Evolutionary conservation across 805 yeast species (phyloP).

Genomic region (Scheffersomyces lignosus): DNA sequence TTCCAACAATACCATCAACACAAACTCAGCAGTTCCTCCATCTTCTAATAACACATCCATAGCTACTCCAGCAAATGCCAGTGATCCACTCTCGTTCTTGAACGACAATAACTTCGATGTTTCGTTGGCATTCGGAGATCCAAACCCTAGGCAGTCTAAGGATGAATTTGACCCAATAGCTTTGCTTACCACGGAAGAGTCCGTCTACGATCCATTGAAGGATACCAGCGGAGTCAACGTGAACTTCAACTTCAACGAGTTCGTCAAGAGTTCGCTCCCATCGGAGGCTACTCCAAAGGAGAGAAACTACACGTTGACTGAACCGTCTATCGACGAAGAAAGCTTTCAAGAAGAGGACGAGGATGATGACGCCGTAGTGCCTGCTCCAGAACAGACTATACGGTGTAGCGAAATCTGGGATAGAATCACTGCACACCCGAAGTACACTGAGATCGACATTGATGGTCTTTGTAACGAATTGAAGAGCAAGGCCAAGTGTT

Average conservation of each 20-base stretch:
- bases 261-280: constrained; percentile 31
- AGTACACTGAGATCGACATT: constrained; percentile 88
- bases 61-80: constrained; percentile 1
- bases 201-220: constrained; percentile 55
- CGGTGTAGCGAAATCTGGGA: constrained; percentile 96
- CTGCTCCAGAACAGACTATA: constrained; percentile 59
- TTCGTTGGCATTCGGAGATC: constrained; percentile 47
- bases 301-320: constrained; percentile 5
- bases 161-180: constrained; percentile 38
- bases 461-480: constrained; percentile 91
- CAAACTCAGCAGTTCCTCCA: neutral
- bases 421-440: constrained; percentile 89
- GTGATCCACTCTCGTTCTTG: constrained; percentile 49
- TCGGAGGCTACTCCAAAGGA: constrained; percentile 16
- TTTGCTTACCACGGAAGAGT: constrained; percentile 53
- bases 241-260: constrained; percentile 39
- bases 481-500: constrained; percentile 90
- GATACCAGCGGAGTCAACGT: constrained; percentile 19
- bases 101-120: constrained; percentile 55
- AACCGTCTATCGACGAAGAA: constrained; percentile 17
- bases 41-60: neutral
- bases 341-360: constrained; percentile 23
- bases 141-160: neutral
- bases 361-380: constrained; percentile 53
- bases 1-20: neutral